A percentile compares a stretch with the other conserved stretches of the same genome.
Evolutionary conservation across 106 monocot species (phyloP).

Genomic region (Amphibolis antarctica): DNA sequence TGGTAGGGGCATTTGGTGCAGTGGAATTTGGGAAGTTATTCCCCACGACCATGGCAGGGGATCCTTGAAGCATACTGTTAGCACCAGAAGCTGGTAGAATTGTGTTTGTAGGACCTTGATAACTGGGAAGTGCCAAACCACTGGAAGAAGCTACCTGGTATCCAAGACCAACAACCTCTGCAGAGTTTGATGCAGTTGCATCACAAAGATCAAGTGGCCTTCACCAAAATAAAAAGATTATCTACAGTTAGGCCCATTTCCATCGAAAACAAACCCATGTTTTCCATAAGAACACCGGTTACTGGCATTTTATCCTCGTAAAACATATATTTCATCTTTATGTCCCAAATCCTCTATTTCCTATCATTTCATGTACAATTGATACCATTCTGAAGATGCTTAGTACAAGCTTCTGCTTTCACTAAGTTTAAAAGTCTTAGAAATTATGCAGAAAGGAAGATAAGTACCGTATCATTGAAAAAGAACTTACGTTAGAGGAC

Average conservation of each 20-base stretch:
- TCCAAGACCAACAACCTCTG: conserved; percentile 33
- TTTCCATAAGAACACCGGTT: too few species aligned
- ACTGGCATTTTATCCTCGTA: too few species aligned
- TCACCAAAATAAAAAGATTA: conserved; percentile 6
- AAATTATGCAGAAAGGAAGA: neutral
- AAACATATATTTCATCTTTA: too few species aligned
- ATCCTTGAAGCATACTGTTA: conserved; percentile 40
- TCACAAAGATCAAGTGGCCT: conserved; percentile 93
- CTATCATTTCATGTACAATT: too few species aligned
- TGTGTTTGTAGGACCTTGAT: conserved; percentile 37
- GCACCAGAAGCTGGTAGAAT: conserved; percentile 39
- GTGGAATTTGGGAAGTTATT: conserved; percentile 35
- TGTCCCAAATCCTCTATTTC: too few species aligned
- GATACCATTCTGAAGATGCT: too few species aligned
- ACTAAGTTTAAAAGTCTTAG: neutral
- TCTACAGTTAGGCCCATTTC: too few species aligned
- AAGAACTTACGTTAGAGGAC: conserved; percentile 44
- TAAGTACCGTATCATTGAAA: neutral
- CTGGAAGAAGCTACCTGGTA: conserved; percentile 49
- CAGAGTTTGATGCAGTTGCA: conserved; percentile 25
- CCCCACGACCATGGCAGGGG: conserved; percentile 50
- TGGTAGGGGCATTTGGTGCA: conserved; percentile 35
- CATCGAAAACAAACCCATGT: too few species aligned
- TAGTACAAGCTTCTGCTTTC: too few species aligned
- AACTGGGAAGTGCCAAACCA: conserved; percentile 29